Evolutionary conservation across 1,284 basidiomycete genomes (phyloP).

Genomic region (Bondarzewia mesenterica): DNA sequence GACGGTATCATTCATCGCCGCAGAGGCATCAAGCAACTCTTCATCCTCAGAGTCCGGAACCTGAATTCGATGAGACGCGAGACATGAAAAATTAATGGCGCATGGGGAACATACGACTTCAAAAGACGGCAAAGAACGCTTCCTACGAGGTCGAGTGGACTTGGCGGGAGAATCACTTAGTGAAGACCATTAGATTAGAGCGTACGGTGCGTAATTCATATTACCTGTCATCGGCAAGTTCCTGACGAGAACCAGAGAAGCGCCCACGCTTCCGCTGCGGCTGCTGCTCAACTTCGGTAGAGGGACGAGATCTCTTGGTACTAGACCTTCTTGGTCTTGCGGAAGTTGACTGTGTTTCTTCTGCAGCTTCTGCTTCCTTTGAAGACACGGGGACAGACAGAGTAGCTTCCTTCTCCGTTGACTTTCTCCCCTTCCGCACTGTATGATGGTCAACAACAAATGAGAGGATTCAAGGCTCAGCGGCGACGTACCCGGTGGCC

Average conservation of each 20-base stretch:
- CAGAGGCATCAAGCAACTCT: background rate
- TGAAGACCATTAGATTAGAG: too few species aligned
- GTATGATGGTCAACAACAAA: background rate
- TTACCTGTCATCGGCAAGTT: background rate
- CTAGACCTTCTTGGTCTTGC: background rate
- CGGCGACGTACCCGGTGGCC: conserved; percentile 43
- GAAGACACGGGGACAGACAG: background rate
- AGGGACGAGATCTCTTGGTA: background rate
- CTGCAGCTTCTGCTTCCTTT: background rate
- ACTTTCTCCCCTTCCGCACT: background rate
- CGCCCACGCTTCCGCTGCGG: background rate
- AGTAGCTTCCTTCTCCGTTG: background rate
- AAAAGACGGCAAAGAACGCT: background rate
- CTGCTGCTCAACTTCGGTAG: background rate
- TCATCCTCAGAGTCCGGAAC: conserved; percentile 13
- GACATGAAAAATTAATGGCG: too few species aligned
- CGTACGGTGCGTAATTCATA: too few species aligned
- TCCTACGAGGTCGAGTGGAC: background rate
- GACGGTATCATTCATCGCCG: background rate
- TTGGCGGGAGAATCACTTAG: background rate
- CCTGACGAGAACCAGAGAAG: background rate
- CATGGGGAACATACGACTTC: background rate
- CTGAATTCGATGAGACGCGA: background rate
- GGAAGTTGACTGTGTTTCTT: background rate
- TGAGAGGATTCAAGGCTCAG: background rate